Conservation (phyloP, 176 grass and related monocot species). For the Oryza glumipatula region DNA sequence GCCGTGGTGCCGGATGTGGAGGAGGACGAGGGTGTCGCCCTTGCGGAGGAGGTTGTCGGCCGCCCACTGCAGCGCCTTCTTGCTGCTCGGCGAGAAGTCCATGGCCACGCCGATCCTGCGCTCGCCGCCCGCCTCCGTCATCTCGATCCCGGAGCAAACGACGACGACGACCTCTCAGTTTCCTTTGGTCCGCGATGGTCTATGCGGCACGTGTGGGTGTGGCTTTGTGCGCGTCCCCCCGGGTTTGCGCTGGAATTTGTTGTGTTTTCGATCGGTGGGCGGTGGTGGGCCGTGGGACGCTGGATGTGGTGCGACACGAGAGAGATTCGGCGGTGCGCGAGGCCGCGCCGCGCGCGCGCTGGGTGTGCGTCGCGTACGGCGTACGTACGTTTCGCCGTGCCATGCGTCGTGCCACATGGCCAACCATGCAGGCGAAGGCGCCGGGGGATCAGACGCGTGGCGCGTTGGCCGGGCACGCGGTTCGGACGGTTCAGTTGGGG, state of each 20-base stretch:
- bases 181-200: background rate
- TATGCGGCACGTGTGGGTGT: background rate
- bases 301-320: background rate
- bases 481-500: background rate
- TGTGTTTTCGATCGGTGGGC: background rate
- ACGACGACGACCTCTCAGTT: background rate
- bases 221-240: background rate
- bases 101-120: conserved; percentile 73
- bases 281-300: no score
- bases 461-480: background rate
- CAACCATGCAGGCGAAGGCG: background rate
- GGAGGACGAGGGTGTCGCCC: conserved; percentile 70
- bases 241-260: no score
- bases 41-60: conserved; percentile 58
- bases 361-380: no score
- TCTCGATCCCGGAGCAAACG: background rate
- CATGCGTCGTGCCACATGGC: no score
- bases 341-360: no score
- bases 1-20: conserved; percentile 62
- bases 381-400: no score
- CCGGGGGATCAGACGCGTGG: background rate
- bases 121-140: conserved; percentile 37
- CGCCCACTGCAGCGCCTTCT: conserved; percentile 72
- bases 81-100: conserved; percentile 92
- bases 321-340: background rate